Evolutionary conservation across 169 alveolate species (phyloP), one percentile per base, ranked within the genome.

Genomic region (Cryptosporidium canis): DNA sequence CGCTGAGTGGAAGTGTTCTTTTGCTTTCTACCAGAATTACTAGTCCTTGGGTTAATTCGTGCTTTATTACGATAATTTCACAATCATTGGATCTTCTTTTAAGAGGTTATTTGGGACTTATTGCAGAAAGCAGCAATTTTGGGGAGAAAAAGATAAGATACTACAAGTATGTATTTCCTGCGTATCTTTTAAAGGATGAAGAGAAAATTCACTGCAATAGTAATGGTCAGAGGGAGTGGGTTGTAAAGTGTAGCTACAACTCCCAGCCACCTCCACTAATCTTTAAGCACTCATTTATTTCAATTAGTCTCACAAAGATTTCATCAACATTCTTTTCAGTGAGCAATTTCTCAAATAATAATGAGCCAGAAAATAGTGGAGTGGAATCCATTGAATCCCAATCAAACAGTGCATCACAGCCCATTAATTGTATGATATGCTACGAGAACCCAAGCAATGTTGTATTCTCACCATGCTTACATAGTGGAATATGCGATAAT

Each of bases 241-340:
- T 77, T 58, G 87, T 77, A 18, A 77, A 77, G 21, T 77, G 77
- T 27, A 37, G 31, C 16, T 56, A 41, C 37, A 77, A 77, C 51
- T 70, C 84, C 5, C 66, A 48, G 4, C 87, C 87, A 35, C 87
- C 87, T 56, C 87, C 87, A 21, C 70, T 77, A 44, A 77, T 77
- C 16, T 77, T 77, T 43, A 77, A 61, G 16, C 87, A 77, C 27
- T 43, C 58, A 11, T 77, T 77, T 58, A 77, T 77, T 27, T 77
- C 87, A 43, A 77, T 77, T n/a, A 77, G 72, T 24, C 47, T 77
- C 6, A 55, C 33, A 14, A 56, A 43, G 39, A 43, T 77, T 6
- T 77, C 87, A 77, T 27, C 87, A 29, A 77, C 87, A 27, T 77
- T 77, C 24, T 77, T 41, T 77, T 58, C 72, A 18, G 31, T 43